Conservation (phyloP, 2,329 filamentous ascomycete genomes). For the Fusarium multiceps region DNA sequence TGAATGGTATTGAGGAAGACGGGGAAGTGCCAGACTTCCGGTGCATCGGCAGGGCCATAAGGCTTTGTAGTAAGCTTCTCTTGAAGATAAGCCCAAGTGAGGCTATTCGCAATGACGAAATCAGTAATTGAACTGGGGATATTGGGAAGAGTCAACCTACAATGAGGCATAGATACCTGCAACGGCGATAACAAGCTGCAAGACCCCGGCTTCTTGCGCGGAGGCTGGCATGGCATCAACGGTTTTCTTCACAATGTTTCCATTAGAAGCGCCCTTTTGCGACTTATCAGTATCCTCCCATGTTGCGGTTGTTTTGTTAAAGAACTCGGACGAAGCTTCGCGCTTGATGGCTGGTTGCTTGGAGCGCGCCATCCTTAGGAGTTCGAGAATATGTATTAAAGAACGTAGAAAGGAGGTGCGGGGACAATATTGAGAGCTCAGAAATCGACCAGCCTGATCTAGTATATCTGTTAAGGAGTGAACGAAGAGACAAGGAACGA, state of each 20-base stretch:
- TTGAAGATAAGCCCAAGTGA: conserved; percentile 96
- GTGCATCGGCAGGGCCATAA: conserved; percentile 73
- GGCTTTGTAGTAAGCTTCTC: conserved; percentile 95
- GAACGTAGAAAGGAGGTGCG: background rate
- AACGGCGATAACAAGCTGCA: conserved; percentile 88
- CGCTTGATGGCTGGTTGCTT: conserved; percentile 77
- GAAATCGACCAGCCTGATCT: background rate
- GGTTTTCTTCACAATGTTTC: conserved; percentile 43
- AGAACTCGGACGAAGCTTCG: conserved; percentile 74
- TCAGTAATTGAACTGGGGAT: conserved; percentile 5
- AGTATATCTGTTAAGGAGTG: conserved; percentile 18
- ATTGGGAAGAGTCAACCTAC: conserved; percentile 63
- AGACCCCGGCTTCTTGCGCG: conserved; percentile 68
- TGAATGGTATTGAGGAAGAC: conserved; percentile 97
- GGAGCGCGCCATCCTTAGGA: conserved; percentile 71
- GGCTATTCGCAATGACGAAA: conserved; percentile 58
- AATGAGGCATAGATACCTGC: conserved; percentile 96
- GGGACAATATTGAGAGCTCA: background rate
- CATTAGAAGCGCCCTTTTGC: conserved; percentile 41
- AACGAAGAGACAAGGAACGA: conserved; percentile 16
- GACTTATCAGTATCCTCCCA: conserved; percentile 51
- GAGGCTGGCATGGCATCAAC: conserved; percentile 44
- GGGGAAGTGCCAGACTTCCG: conserved; percentile 89
- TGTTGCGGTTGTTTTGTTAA: conserved; percentile 59
- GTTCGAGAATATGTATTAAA: background rate